Base-by-base conservation (phyloP, 2,329 filamentous ascomycete species). In the Hansfordia pulvinata region DNA sequence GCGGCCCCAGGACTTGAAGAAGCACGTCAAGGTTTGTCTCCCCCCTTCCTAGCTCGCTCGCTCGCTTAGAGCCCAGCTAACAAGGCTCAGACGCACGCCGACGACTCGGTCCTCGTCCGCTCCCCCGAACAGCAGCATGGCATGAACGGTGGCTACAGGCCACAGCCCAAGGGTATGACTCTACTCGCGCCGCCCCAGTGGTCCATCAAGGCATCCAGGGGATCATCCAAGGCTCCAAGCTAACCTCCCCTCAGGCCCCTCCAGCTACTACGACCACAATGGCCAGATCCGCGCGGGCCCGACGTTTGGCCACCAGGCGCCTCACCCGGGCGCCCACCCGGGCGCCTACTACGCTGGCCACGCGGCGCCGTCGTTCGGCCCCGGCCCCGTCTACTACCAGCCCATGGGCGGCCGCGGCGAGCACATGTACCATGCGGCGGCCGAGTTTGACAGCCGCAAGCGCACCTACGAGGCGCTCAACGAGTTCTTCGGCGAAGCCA, bases 1-100 rank as follows among this genome's bases (percentile, higher is more conserved):
- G 72, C 81, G 90, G 18, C 90, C 90, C 3, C 90, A 98, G 60
- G 90, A 98, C 62, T 56, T 98, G 44, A 96, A 98, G 74, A 98
- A 98, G 64, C 90, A 98, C 53, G 85, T 96, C 56, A 98, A 96
- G 62, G 65, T 70, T 52, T 36, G 52, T 28, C 30, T 23, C 33
- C 18, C 20, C 16, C 3, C 9, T 19, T 26, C 16, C 10, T 10
- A 10, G 11, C 18, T 16, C 16, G 6, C 4, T 15, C 14, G 16
- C 6, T 25, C 10, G 11, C 14, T 18, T 20, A 25, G 13, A 12
- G 23, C 13, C 22, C 27, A 26, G 34, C 17, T 24, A 23, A 23
- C 14, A 21, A 19, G 13, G 17, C 44, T 52, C 13, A 66, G 75
- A 96, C 88, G 4, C 88, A 96, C 50, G 88, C 88, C 42, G 88